Evolutionary conservation across 768 basidiomycete species (phyloP), one percentile per base, ranked within the genome.

Genomic region (Boletus rubescentipes): DNA sequence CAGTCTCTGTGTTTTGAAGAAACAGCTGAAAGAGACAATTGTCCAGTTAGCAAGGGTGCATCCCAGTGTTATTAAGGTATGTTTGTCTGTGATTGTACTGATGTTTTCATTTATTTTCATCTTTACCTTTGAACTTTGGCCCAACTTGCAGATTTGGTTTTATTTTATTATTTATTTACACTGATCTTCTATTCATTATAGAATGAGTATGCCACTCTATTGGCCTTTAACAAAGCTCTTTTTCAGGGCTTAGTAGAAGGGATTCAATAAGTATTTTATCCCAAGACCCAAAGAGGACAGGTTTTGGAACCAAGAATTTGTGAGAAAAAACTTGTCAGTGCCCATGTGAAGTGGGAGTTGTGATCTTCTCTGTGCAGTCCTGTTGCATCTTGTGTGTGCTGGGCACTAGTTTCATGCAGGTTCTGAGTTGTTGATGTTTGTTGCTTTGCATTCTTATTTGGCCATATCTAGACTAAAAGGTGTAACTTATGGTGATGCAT

Each of bases 51-150:
- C 61, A 48, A 35, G 46, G 9, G n/a, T 49, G 7, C 40, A 12
- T 49, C 61, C 66, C 42, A 6, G 23, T 44, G 55, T 66, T n/a
- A 36, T 51, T 2, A 29, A 67, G 65, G 65, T 67, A 35, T 49
- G 63, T 56, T 16, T 5, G 41, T 53, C 6, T 55, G 12, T 49
- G 26, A 10, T 42, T 32, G 4, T 20, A 18, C 21, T 49, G 15
- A 30, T 45, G 11, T 51, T 4, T 10, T 14, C n/a, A n/a, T n/a
- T 14, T 37, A 23, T 39, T 9, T 23, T 44, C 2, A 7, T 45
- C 3, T 49, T 11, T 30, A 35, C 1, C 14, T 31, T 35, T 30
- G 9, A 29, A 29, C 20, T 18, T 16, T 37, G 12, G 9, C 9
- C 38, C 39, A 5, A 20, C 8, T 16, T 14, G 1, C 3, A 34